Evolutionary conservation across 108 stramenopile genomes (phyloP).

Genomic region (Nannochloropsis oceanica): DNA sequence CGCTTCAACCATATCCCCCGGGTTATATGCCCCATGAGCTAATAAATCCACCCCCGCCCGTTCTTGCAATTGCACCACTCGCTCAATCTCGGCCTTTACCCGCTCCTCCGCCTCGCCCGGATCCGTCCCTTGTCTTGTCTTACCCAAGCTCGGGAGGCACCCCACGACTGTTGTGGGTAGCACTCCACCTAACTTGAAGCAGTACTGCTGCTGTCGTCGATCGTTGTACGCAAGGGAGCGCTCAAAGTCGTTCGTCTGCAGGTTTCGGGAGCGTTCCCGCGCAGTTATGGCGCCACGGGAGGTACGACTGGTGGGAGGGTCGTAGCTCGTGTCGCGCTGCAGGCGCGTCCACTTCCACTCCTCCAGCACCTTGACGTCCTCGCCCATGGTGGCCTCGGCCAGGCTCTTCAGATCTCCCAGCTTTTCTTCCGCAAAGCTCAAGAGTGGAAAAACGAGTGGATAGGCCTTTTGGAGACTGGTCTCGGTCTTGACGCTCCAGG

Average conservation of each 20-base stretch:
- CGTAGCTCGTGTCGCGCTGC: neutral
- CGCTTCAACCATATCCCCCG: constrained; percentile 57
- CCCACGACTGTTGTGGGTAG: constrained; percentile 51
- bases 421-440: constrained; percentile 47
- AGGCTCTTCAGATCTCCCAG: constrained; percentile 37
- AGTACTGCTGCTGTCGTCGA: neutral
- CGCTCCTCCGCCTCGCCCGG: constrained; percentile 20
- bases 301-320: neutral
- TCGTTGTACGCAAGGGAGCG: neutral
- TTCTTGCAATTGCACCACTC: constrained; percentile 34
- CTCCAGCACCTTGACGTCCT: neutral
- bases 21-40: constrained; percentile 51
- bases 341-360: neutral
- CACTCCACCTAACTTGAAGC: neutral
- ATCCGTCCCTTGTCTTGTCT: constrained; percentile 9
- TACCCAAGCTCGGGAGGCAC: constrained; percentile 37
- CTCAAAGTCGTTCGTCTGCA: neutral
- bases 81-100: constrained; percentile 29
- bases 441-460: constrained; percentile 14
- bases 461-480: constrained; percentile 14
- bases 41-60: constrained; percentile 49
- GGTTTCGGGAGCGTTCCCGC: neutral
- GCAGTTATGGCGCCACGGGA: neutral
- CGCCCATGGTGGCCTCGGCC: constrained; percentile 4
- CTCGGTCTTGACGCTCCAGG: constrained; percentile 41